Evolutionary conservation across 2,329 filamentous ascomycete species (phyloP).

Genomic region (Colletotrichum trifolii): DNA sequence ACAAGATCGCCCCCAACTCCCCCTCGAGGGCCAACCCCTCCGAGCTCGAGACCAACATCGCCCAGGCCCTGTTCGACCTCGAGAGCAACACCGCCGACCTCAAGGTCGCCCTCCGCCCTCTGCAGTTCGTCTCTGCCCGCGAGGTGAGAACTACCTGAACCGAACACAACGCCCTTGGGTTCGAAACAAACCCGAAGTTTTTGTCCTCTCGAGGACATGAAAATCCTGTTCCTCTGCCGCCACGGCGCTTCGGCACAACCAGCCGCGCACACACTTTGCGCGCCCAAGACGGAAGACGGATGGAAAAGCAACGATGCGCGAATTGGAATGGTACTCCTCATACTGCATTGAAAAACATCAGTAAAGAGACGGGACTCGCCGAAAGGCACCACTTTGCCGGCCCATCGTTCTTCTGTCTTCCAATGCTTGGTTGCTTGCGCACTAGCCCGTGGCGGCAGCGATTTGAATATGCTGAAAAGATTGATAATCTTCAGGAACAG

Average conservation of each 20-base stretch:
- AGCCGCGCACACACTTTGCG: neutral
- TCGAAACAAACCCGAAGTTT: neutral
- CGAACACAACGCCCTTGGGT: conserved; percentile 34
- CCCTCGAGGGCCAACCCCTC: conserved; percentile 95
- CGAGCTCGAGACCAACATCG: conserved; percentile 97
- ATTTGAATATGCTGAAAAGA: conserved; percentile 40
- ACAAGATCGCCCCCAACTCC: conserved; percentile 99
- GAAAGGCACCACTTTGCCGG: neutral
- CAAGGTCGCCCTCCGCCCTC: conserved; percentile 93
- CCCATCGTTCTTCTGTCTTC: neutral
- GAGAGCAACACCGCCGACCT: conserved; percentile 99
- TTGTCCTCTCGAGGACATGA: conserved; percentile 15
- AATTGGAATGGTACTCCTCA: neutral
- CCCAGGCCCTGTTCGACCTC: conserved; percentile 97
- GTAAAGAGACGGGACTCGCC: neutral
- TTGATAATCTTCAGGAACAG: conserved; percentile 62
- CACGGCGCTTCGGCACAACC: conserved; percentile 4
- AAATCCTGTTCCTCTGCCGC: conserved; percentile 34
- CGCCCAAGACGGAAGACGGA: neutral
- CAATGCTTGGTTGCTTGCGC: neutral
- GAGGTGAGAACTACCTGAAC: conserved; percentile 82
- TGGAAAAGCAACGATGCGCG: neutral
- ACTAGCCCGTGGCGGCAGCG: conserved; percentile 35
- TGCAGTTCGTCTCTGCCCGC: conserved; percentile 98
- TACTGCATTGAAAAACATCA: conserved; percentile 31